Evolutionary conservation across 2,329 filamentous ascomycete genomes (phyloP).

Genomic region (Arachnopeziza araneosa): DNA sequence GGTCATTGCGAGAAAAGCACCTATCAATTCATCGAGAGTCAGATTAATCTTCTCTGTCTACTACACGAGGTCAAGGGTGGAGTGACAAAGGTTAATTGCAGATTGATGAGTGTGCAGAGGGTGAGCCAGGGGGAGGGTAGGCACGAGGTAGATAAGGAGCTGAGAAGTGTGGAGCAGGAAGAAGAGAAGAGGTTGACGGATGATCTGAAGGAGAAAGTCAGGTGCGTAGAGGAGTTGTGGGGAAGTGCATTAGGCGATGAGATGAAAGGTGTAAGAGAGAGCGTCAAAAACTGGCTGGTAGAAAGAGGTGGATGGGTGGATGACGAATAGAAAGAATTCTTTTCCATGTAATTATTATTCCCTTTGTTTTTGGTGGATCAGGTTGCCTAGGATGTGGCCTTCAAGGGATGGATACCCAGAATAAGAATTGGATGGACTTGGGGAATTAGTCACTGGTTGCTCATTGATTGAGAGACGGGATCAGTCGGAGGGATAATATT

Average conservation of each 20-base stretch:
- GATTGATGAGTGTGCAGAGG: conserved; percentile 61
- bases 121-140: conserved; percentile 33
- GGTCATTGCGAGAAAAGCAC: conserved; percentile 86
- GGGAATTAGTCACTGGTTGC: too few relatives aligned
- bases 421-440: too few relatives aligned
- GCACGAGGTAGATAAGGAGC: conserved; percentile 35
- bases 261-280: conserved; percentile 65
- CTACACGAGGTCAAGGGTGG: conserved; percentile 85
- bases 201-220: conserved; percentile 90
- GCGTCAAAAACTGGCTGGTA: conserved; percentile 68
- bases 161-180: conserved; percentile 52
- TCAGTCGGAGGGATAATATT: too few relatives aligned
- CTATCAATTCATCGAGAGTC: conserved; percentile 94
- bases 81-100: conserved; percentile 63
- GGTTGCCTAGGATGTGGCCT: too few relatives aligned
- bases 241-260: conserved; percentile 75
- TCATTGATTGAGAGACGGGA: too few relatives aligned
- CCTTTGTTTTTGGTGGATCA: too few relatives aligned
- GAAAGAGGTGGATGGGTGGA: conserved; percentile 79
- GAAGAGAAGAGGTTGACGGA: conserved; percentile 70
- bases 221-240: conserved; percentile 79
- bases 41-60: conserved; percentile 84
- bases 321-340: conserved; percentile 11
- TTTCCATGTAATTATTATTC: not conserved
- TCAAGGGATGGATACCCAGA: too few relatives aligned